These are phyloP conservation scores for Lobulomyces angularis DNA, from an alignment of 192 early-diverging fungal genomes.

Conservation along the genomic window DNA sequence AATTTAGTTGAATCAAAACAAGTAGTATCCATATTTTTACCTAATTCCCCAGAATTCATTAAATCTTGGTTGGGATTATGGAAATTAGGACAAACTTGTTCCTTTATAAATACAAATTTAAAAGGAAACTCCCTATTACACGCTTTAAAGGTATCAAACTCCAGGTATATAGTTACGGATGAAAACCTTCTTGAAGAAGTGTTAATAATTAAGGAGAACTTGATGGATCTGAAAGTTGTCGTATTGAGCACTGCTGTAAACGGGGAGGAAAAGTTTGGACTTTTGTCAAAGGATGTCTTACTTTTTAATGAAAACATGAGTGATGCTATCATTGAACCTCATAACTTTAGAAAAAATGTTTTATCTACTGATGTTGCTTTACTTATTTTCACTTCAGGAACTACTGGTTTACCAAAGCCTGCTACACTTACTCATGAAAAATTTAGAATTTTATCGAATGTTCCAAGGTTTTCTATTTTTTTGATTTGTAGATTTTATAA, in stretches of 20 bases:
- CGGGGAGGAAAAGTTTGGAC: too few relatives aligned
- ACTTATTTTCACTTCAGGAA: slow-evolving; percentile 39
- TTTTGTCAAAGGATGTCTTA: too few relatives aligned
- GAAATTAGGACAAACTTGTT: slow-evolving; percentile 40
- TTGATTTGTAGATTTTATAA: slow-evolving; percentile 3
- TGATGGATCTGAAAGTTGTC: too few relatives aligned
- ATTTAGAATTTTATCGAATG: slow-evolving; percentile 13
- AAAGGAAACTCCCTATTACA: slow-evolving; percentile 13
- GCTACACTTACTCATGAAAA: slow-evolving; percentile 36
- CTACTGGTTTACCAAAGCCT: slow-evolving; percentile 51
- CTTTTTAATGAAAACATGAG: too few relatives aligned
- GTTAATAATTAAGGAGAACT: too few relatives aligned
- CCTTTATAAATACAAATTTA: slow-evolving; percentile 52
- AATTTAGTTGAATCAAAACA: slow-evolving; percentile 4
- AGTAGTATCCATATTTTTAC: slow-evolving; percentile 45
- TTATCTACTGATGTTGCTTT: slow-evolving; percentile 16
- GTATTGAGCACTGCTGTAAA: too few relatives aligned
- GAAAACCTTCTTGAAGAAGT: too few relatives aligned
- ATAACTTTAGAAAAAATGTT: too few relatives aligned
- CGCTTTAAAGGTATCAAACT: slow-evolving; percentile 2
- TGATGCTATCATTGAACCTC: too few relatives aligned
- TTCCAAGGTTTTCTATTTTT: neutral
- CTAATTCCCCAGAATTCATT: slow-evolving; percentile 48
- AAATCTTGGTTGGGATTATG: slow-evolving; percentile 35
- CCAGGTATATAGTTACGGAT: slow-evolving; percentile 7